Evolutionary conservation across 2,329 filamentous ascomycete genomes (phyloP), one percentile per base, ranked within the genome.

Genomic region (Alternaria novae-zelandiae): DNA sequence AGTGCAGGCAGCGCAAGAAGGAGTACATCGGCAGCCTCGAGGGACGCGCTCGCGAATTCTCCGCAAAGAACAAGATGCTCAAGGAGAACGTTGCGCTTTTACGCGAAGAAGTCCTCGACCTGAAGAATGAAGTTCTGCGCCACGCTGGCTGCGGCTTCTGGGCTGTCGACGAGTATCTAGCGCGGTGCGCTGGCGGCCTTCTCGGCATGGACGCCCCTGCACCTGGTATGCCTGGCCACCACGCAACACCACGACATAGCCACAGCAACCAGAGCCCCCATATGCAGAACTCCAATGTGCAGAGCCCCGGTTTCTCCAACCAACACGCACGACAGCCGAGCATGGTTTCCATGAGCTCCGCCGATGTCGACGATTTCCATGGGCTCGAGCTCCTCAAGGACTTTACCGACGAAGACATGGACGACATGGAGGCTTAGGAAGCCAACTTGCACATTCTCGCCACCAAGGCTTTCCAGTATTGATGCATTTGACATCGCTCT

Each of bases 1-100:
- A 92, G 74, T 93, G 90, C 73, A 87, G 91, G 4, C 86, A 90
- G 72, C 92, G 91, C 80, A 88, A 88, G 78, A 88, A 88, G 76
- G 84, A 86, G 64, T 86, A 86, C 70, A 85, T 84, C 36, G 80
- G 83, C 59, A 72, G 81, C 41, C 82, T 88, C 13, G 86, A 88
- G 66, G 77, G 77, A 30, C 79, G 79, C 51, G 79, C 80, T n/a
- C 77, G 82, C 44, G 78, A 80, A 9, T 77, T 79, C 25, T 77
- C 76, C 3, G 57, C 70, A 9, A 76, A 76, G 65, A 78, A 80
- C 66, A 78, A 78, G 54, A 68, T 69, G 8, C 68, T 81, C 36
- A 77, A 76, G 47, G 77, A 76, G 12, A 75, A 74, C 11, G 73
- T 79, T 8, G 70, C 76, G 1, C 64, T 77, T 60, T 69, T 80